These are phyloP conservation scores for Fusarium dlaminii DNA, from an alignment of 2,329 filamentous ascomycete genomes.

Conservation along the genomic window DNA sequence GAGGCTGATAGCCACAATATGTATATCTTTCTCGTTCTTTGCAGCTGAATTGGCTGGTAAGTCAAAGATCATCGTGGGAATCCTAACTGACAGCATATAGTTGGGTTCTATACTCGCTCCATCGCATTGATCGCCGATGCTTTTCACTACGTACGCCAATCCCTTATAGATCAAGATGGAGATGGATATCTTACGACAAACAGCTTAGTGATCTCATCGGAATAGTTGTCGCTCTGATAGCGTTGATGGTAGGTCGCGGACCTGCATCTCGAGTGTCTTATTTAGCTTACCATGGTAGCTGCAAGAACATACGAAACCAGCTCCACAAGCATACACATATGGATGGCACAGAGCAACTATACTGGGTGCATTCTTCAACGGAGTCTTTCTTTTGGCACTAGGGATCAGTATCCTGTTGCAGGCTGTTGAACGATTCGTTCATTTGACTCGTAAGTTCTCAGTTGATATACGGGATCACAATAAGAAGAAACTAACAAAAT, in stretches of 20 bases:
- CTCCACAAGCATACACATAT: slow-evolving; percentile 66
- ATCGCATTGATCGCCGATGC: slow-evolving; percentile 80
- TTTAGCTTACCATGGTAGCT: slow-evolving; percentile 52
- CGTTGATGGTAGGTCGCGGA: slow-evolving; percentile 63
- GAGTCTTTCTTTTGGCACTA: slow-evolving; percentile 76
- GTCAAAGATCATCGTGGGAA: slow-evolving; percentile 5
- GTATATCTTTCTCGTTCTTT: slow-evolving; percentile 62
- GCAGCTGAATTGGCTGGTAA: slow-evolving; percentile 60
- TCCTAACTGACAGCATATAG: slow-evolving; percentile 44
- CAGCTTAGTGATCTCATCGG: slow-evolving; percentile 77
- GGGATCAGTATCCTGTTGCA: slow-evolving; percentile 79
- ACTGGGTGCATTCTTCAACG: slow-evolving; percentile 83
- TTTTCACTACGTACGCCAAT: slow-evolving; percentile 70
- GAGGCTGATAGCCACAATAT: slow-evolving; percentile 58
- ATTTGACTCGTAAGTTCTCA: slow-evolving; percentile 58
- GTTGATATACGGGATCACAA: background rate
- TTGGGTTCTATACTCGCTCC: slow-evolving; percentile 76
- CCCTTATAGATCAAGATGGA: background rate
- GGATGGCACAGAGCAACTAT: slow-evolving; percentile 82
- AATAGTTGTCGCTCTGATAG: slow-evolving; percentile 72
- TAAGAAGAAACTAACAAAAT: slow-evolving; percentile 16
- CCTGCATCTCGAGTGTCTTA: background rate
- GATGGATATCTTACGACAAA: slow-evolving; percentile 11
- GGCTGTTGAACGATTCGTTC: slow-evolving; percentile 75
- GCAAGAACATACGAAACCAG: slow-evolving; percentile 61